Evolutionary conservation across 2,329 filamentous ascomycete genomes (phyloP), one percentile per base, ranked within the genome.

Genomic region (Alternaria triticina): DNA sequence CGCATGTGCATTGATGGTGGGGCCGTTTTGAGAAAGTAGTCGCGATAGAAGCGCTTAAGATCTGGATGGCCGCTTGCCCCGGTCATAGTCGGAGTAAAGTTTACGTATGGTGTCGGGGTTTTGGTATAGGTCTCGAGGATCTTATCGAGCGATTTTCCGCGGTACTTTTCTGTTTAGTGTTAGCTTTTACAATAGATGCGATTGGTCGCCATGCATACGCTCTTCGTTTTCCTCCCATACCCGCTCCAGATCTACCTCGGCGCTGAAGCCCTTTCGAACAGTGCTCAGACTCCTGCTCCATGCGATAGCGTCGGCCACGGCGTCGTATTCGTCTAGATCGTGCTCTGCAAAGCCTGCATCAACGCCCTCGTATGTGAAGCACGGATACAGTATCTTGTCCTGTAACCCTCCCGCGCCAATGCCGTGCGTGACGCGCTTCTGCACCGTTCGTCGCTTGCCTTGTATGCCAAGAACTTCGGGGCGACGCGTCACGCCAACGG

Each of bases 281-380:
- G 83, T 79, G 1, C 83, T 82, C 61, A 94, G 73, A 36, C 87
- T 89, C 8, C 91, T 84, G n/a, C 85, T 87, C 86, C 89, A 93
- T 0, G 91, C 90, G 20, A 93, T 73, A n/a, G 86, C 85, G 2
- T 90, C 87, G 0, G 86, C 86, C 4, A 91, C 82, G 10, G 85
- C 82, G 66, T 93, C 86, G 70, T 88, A 93, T 67, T 90, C 87
- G 3, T 91, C 88, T 30, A 91, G 76, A 59, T 92, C 88, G 20
- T 86, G 84, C 77, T 94, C 91, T 0, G 91, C 91, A 66, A 94
- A 94, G 0, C 91, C 91, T 0, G 87, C 80, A 54, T 87, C 81
- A 0, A 80, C 86, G 63, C 84, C 82, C 11, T 84, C 82, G 68
- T 90, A 90, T 0, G 83, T 83, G 71, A 85, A 89, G 5, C 83